Percentiles rank a stretch among this genome's conserved stretches.
phyloP scores from a whole-genome alignment of 805 yeast genomes.

The Yamadazyma nakazawae region DNA sequence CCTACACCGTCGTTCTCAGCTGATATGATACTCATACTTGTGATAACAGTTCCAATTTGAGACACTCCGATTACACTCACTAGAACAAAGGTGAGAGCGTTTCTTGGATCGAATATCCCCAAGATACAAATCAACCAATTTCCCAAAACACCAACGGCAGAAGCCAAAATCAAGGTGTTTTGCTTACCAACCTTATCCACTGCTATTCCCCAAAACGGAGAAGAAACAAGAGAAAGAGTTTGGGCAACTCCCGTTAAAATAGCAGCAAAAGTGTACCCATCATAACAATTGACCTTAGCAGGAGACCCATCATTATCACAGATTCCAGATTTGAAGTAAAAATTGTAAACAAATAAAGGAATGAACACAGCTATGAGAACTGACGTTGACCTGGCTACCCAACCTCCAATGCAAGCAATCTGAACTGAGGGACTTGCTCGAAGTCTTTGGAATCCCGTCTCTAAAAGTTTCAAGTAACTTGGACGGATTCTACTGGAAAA shows the following conservation, averaged over 20 bases:
- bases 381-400: slow-evolving; percentile 62
- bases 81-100: slow-evolving; percentile 35
- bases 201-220: slow-evolving; percentile 63
- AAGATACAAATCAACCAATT: slow-evolving; percentile 29
- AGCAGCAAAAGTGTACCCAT: slow-evolving; percentile 64
- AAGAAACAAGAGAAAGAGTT: slow-evolving; percentile 50
- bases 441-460: slow-evolving; percentile 48
- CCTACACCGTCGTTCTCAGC: slow-evolving; percentile 44
- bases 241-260: slow-evolving; percentile 68
- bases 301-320: slow-evolving; percentile 37
- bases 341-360: slow-evolving; percentile 60
- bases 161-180: slow-evolving; percentile 32
- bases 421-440: slow-evolving; percentile 44
- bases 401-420: slow-evolving; percentile 58
- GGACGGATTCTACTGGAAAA: slow-evolving; percentile 14
- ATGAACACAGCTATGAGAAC: slow-evolving; percentile 57
- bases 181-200: slow-evolving; percentile 42
- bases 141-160: slow-evolving; percentile 44
- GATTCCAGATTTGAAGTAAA: slow-evolving; percentile 47
- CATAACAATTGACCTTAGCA: slow-evolving; percentile 43
- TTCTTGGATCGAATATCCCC: slow-evolving; percentile 30
- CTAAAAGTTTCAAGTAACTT: slow-evolving; percentile 22
- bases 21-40: slow-evolving; percentile 55
- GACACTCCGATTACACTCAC: slow-evolving; percentile 51
- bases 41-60: slow-evolving; percentile 59